Percentiles rank a stretch among this genome's conserved stretches.
phyloP scores from a whole-genome alignment of 345 rosid species.

The Hypericum perforatum region DNA sequence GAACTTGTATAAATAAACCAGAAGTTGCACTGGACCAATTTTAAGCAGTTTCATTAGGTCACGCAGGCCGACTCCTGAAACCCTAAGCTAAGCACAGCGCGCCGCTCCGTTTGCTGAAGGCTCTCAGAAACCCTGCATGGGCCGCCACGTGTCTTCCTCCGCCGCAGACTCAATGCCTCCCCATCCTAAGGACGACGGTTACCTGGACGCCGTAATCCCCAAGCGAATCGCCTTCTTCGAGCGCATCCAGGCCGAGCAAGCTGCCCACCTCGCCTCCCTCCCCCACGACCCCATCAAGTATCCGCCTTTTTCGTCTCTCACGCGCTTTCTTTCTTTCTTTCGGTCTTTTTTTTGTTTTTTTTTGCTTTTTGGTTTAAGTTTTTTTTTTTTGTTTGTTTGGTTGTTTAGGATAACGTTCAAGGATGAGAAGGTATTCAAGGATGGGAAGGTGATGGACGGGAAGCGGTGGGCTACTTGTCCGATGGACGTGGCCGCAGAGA shows the following conservation, averaged over 20 bases:
- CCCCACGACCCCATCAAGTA: slow-evolving; percentile 76
- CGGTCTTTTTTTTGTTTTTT: too few species aligned
- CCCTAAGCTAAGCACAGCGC: too few species aligned
- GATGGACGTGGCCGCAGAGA: slow-evolving; percentile 54
- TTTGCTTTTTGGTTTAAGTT: slow-evolving; percentile 1
- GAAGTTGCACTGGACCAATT: too few species aligned
- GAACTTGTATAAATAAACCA: too few species aligned
- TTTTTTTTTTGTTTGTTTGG: neutral
- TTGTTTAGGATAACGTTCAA: slow-evolving; percentile 41
- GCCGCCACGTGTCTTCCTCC: slow-evolving; percentile 22
- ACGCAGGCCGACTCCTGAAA: too few species aligned
- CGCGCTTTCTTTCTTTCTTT: neutral
- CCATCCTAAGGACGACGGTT: slow-evolving; percentile 45
- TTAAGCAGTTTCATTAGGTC: too few species aligned
- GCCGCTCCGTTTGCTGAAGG: too few species aligned
- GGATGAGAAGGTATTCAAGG: too few species aligned
- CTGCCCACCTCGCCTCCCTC: slow-evolving; percentile 40
- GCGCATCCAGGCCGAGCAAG: slow-evolving; percentile 49
- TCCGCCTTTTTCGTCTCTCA: neutral
- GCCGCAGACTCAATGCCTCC: too few species aligned
- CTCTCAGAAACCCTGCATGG: too few species aligned
- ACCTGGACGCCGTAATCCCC: slow-evolving; percentile 44
- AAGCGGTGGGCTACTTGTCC: slow-evolving; percentile 73
- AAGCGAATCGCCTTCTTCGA: slow-evolving; percentile 65
- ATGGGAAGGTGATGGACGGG: slow-evolving; percentile 84